phyloP scores from a whole-genome alignment of 805 yeast species.

The Saturnispora hagleri region DNA sequence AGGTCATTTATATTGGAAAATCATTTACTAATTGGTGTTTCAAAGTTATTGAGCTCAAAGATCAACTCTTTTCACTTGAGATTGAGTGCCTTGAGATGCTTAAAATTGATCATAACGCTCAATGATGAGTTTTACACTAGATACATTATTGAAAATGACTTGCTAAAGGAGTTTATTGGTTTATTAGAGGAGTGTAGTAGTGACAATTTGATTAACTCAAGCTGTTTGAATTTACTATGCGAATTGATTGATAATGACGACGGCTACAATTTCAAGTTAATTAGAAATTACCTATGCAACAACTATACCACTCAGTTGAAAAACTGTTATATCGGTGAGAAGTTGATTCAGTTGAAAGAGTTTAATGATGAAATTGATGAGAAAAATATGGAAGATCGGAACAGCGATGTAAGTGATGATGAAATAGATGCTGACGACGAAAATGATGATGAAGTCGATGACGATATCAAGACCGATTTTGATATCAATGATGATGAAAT shows the following conservation, averaged over 20 bases:
- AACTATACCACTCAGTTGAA: conserved; percentile 13
- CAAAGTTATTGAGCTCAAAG: conserved; percentile 35
- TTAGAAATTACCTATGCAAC: conserved; percentile 17
- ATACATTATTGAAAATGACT: conserved; percentile 46
- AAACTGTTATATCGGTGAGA: conserved; percentile 17
- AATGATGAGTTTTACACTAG: conserved; percentile 55
- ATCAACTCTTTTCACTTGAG: conserved; percentile 42
- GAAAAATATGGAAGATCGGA: conserved; percentile 26
- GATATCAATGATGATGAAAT: conserved; percentile 6
- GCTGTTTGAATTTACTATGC: conserved; percentile 52
- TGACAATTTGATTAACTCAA: conserved; percentile 58
- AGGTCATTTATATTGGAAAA: conserved; percentile 56
- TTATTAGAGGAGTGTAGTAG: conserved; percentile 40
- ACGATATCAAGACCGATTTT: conserved; percentile 8
- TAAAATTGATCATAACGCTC: conserved; percentile 50
- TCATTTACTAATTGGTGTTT: conserved; percentile 47
- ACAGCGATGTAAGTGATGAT: neutral
- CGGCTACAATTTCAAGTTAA: conserved; percentile 14
- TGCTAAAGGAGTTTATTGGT: conserved; percentile 40
- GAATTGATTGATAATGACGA: conserved; percentile 16
- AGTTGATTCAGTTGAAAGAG: neutral
- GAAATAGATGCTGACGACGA: conserved; percentile 30
- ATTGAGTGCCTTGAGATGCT: conserved; percentile 59
- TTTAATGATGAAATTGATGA: conserved; percentile 14
- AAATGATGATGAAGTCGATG: conserved; percentile 16